Evolutionary conservation across 495 filamentous ascomycete genomes (phyloP).

Genomic region (Podospora didyma): DNA sequence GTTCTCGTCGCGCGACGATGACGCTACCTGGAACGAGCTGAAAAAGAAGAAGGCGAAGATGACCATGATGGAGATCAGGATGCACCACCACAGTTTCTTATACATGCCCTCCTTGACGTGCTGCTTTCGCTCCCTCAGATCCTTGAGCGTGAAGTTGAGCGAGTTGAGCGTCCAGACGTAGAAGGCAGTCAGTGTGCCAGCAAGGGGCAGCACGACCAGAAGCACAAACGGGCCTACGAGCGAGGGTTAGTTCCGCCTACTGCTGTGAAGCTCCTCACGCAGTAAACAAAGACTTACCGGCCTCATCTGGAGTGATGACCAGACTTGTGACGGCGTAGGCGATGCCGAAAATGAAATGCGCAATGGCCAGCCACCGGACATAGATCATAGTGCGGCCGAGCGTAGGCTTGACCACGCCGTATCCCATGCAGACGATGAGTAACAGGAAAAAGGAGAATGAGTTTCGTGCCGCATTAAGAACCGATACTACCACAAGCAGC

Average conservation of each 20-base stretch:
- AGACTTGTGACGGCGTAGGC: slow-evolving; percentile 89
- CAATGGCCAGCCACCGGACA: slow-evolving; percentile 83
- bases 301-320: slow-evolving; percentile 76
- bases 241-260: neutral
- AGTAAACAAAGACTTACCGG: slow-evolving; percentile 35
- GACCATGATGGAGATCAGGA: slow-evolving; percentile 84
- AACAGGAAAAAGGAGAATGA: slow-evolving; percentile 99
- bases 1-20: slow-evolving; percentile 71
- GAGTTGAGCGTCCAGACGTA: slow-evolving; percentile 99
- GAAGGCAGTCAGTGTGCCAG: slow-evolving; percentile 90
- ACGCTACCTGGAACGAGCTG: slow-evolving; percentile 91
- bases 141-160: slow-evolving; percentile 90
- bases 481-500: slow-evolving; percentile 81
- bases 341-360: slow-evolving; percentile 92
- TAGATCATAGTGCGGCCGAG: slow-evolving; percentile 92
- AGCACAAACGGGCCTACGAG: slow-evolving; percentile 77
- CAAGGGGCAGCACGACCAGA: slow-evolving; percentile 88
- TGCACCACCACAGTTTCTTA: slow-evolving; percentile 98
- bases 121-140: slow-evolving; percentile 89
- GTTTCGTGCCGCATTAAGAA: slow-evolving; percentile 90
- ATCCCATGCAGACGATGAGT: slow-evolving; percentile 98
- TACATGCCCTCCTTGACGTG: slow-evolving; percentile 94
- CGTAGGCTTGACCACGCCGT: slow-evolving; percentile 94
- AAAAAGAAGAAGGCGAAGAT: slow-evolving; percentile 96
- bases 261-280: neutral